Base-by-base conservation (phyloP, 169 alveolate species). In the Toxoplasma gondii region DNA sequence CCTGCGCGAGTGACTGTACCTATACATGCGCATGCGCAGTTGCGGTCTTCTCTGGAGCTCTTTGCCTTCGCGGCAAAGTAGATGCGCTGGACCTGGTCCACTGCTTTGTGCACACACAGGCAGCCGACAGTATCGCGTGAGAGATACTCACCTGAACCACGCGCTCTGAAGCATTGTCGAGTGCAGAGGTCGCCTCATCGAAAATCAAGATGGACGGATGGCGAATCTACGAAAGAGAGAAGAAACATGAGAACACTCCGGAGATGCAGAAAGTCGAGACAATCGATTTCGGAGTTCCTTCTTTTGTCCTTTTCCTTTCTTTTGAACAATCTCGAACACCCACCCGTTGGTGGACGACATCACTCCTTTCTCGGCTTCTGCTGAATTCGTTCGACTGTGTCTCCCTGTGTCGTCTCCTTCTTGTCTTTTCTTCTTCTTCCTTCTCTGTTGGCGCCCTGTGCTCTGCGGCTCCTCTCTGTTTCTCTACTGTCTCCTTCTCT, bases 181-280 rank as follows among this genome's bases (percentile, higher is more conserved):
- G 95, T 17, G 99, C 98, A 80, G 99, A 97, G 16, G 99, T 98
- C 53, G 99, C 99, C 96, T 98, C 99, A 96, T 98, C 99, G 83
- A 98, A 96, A 17, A 98, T 96, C 92, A 98, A 83, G 54, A 98
- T 95, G 82, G 96, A 97, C 12, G 99, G 98, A 83, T 98, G 96
- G 10, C 91, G 78, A 43, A 93, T 41, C 95, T 74, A 82, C 19
- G 27, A 64, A 64, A 64, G 49, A 19, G 24, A 78, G 43, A 78
- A 78, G 45, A 12, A 78, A 78, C 86, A n/a, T 2, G 29, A 45
- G 29, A 78, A 78, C 45, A n/a, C 49, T 24, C 86, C 1, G 44
- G 86, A 45, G 1, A 69, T 22, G 19, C 34, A 69, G 16, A 69
- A 17, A 64, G 78, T 16, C 27, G 83, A 70, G 34, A 22, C 83